Evolutionary conservation across 352 stramenopile genomes (phyloP), one percentile per base, ranked within the genome.

Genomic region (Phytophthora tentaculata): DNA sequence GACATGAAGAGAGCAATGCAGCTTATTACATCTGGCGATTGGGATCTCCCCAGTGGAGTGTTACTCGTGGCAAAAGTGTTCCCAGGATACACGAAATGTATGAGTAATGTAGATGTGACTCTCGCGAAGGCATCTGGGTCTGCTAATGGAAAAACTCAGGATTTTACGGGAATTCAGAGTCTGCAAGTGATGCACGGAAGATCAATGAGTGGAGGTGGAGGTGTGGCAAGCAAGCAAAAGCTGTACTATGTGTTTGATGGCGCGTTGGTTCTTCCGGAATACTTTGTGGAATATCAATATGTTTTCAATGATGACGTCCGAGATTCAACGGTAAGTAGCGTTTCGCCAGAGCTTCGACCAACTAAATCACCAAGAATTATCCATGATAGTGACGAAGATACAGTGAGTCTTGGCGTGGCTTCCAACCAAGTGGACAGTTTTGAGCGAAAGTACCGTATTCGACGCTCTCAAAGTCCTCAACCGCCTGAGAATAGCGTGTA

Each of bases 31-130:
- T 64, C 69, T 29, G 78, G 80, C 10, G 71, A 82, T n/a, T 90
- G 80, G 82, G 68, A 86, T 7, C 45, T 89, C 9, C 80, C 73
- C 1, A 73, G 68, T 39, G 76, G 76, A 8, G 61, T 88, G 0
- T 56, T 96, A 19, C 67, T 95, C 13, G 80, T 95, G 14, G 84
- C 86, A n/a, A 96, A 96, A 55, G 88, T 92, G 0, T 96, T 96
- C 53, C 81, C 89, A 24, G 89, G 89, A 13, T 87, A 88, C 39
- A 91, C 80, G 3, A 88, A 83, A 60, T 66, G 54, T 24, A 48
- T 84, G 3, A 51, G 50, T 63, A 76, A 65, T 48, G n/a, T 47
- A 23, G 75, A 64, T 8, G 19, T 71, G 10, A 54, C 56, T 14
- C 51, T 75, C 16, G 39, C 58, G 45, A 73, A 66, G 29, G 29